Evolutionary conservation across 176 grass and related monocot genomes (phyloP).

Genomic region (Oryza brachyantha): DNA sequence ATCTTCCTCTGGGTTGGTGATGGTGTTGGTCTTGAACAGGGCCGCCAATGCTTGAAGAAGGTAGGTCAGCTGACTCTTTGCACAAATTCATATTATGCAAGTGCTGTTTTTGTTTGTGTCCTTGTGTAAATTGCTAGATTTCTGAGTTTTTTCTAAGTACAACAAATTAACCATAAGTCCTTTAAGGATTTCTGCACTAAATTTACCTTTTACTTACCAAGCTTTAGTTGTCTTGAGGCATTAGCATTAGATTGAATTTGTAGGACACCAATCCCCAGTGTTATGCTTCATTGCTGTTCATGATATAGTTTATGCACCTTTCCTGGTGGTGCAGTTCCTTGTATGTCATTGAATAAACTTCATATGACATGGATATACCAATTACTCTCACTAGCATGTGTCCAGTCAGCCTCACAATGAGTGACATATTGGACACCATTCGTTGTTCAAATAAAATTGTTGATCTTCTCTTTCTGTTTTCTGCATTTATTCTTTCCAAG

Average conservation of each 20-base stretch:
- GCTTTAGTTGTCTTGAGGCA: not conserved
- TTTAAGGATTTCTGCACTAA: not conserved
- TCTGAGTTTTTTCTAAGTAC: not conserved
- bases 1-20: constrained; percentile 93
- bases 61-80: constrained; percentile 25
- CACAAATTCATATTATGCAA: not conserved
- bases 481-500: not conserved
- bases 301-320: constrained; percentile 14
- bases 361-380: not conserved
- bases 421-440: not conserved
- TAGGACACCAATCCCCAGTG: not conserved
- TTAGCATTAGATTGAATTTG: not conserved
- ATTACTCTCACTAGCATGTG: not conserved
- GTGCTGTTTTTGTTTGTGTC: not conserved
- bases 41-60: constrained; percentile 74
- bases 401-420: not conserved
- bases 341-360: not conserved
- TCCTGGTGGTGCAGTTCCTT: not conserved
- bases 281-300: not conserved
- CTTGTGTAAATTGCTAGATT: not conserved
- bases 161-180: not conserved
- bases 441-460: not conserved
- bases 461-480: not conserved
- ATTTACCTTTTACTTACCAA: not conserved
- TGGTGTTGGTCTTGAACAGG: constrained; percentile 76